A percentile compares a stretch with the other conserved stretches of the same genome.
Conservation (phyloP, 192 early-diverging fungal genomes). For the Allomyces macrogynus region DNA sequence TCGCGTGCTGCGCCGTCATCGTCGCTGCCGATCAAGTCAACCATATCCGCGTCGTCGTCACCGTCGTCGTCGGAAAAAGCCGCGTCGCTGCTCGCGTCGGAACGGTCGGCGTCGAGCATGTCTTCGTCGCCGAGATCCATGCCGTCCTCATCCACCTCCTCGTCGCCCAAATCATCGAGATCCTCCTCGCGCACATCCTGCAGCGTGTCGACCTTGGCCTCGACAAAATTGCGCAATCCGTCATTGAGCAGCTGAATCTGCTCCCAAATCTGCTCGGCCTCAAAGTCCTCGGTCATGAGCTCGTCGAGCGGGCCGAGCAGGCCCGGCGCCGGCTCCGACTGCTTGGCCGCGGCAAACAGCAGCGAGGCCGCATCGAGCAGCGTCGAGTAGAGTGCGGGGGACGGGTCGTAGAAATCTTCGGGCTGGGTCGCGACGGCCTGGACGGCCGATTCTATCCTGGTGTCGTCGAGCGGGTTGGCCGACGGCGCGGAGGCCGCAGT, state of each 20-base stretch:
- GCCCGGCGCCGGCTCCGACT: slow-evolving; percentile 16
- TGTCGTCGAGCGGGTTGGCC: not conserved
- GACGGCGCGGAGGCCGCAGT: too few species aligned
- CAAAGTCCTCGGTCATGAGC: slow-evolving; percentile 47
- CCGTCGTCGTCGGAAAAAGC: slow-evolving; percentile 18
- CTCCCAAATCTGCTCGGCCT: slow-evolving; percentile 82
- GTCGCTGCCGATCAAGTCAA: slow-evolving; percentile 19
- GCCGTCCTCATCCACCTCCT: slow-evolving; percentile 14
- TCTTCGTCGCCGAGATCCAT: slow-evolving; percentile 13
- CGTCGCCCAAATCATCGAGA: slow-evolving; percentile 13
- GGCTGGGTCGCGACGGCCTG: not conserved
- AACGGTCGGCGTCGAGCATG: slow-evolving; percentile 5
- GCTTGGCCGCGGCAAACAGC: not conserved
- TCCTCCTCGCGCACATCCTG: slow-evolving; percentile 19
- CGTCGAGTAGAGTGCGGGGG: not conserved
- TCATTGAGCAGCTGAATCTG: slow-evolving; percentile 70
- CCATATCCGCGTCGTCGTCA: slow-evolving; percentile 16
- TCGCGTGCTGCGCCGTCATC: slow-evolving; percentile 7
- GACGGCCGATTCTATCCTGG: not conserved
- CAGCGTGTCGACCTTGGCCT: not conserved
- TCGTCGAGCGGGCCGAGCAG: slow-evolving; percentile 32
- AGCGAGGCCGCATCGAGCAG: not conserved
- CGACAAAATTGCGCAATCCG: slow-evolving; percentile 46
- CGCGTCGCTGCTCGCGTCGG: not conserved
- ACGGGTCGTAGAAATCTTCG: not conserved